Percentiles rank a stretch among this genome's conserved stretches.
These are phyloP conservation scores for Leucocoprinus sp. DNA, from an alignment of 768 basidiomycete species.

Conservation along the genomic window DNA sequence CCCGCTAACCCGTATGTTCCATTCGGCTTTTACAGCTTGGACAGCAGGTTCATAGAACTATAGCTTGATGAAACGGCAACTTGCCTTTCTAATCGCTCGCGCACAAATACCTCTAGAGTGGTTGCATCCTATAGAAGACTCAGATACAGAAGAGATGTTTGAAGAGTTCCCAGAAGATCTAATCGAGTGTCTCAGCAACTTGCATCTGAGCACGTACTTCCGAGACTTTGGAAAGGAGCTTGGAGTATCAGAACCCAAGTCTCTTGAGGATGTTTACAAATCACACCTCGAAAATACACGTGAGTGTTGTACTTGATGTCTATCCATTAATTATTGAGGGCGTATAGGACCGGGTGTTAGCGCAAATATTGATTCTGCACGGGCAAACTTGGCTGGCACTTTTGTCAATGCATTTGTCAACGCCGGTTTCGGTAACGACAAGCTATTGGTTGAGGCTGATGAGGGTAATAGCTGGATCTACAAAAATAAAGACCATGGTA, in stretches of 20 bases:
- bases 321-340: no score
- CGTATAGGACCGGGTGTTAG: conserved; percentile 59
- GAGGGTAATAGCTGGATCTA: conserved; percentile 99
- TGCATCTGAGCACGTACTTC: conserved; percentile 77
- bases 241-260: conserved; percentile 82
- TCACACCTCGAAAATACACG: conserved; percentile 88
- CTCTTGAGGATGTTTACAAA: conserved; percentile 96
- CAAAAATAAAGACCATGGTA: conserved; percentile 98
- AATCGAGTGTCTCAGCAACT: conserved; percentile 79
- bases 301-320: conserved; percentile 23
- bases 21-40: not conserved
- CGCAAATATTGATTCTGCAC: conserved; percentile 84
- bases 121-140: conserved; percentile 54
- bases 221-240: conserved; percentile 90
- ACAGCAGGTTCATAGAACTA: not conserved
- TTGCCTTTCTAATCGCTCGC: conserved; percentile 89
- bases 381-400: conserved; percentile 90
- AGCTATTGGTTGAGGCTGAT: conserved; percentile 93
- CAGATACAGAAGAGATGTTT: conserved; percentile 44
- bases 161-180: conserved; percentile 76
- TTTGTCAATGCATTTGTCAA: conserved; percentile 99
- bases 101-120: conserved; percentile 88
- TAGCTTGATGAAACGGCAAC: conserved; percentile 88
- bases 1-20: conserved; percentile 76
- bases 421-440: conserved; percentile 97